Evolutionary conservation across 2,329 filamentous ascomycete species (phyloP), one percentile per base, ranked within the genome.

Genomic region (Cladosporium sp.): DNA sequence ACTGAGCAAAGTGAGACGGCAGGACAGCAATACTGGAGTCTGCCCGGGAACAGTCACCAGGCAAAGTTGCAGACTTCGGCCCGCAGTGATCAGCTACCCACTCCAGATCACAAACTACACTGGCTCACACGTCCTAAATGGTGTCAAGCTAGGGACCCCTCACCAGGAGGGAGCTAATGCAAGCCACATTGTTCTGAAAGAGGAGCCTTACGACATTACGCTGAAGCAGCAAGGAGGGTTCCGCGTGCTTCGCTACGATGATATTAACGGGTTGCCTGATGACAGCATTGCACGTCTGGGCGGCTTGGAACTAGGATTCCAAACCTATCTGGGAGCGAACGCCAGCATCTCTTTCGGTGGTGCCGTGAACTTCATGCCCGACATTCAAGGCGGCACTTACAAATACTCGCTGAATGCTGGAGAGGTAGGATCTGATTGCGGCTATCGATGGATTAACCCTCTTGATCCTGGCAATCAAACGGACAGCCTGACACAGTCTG

Each of bases 41-140:
- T 43, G 56, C 17, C 38, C n/a, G 25, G 65, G 64, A 12, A 60
- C 22, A 4, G 14, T 52, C 1, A 60, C 59, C 34, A 52, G 19
- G 12, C 65, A 65, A 40, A 63, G 37, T 5, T 68, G 66, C 38
- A 52, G 55, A 2, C 60, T 68, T 1, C 57, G 64, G 7, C 65
- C 66, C 3, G 66, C 66, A 0, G 55, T 64, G n/a, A 52, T 67
- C 51, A 60, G 59, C 36, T 68, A 68, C 30, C 62, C 65, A 1
- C 59, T 64, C 15, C 58, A 52, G 54, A 60, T 65, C 15, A 50
- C 61, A 15, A 49, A 51, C 12, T 63, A 58, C 55, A 52, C 52
- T 2, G 60, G 63, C 47, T 19, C 30, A 15, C 55, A 63, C n/a
- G 45, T 58, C 17, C n/a, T 60, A 17, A 50, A 30, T 17, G 52